Conservation (phyloP, 1,284 basidiomycete species). For the Uromyces viciae-fabae region DNA sequence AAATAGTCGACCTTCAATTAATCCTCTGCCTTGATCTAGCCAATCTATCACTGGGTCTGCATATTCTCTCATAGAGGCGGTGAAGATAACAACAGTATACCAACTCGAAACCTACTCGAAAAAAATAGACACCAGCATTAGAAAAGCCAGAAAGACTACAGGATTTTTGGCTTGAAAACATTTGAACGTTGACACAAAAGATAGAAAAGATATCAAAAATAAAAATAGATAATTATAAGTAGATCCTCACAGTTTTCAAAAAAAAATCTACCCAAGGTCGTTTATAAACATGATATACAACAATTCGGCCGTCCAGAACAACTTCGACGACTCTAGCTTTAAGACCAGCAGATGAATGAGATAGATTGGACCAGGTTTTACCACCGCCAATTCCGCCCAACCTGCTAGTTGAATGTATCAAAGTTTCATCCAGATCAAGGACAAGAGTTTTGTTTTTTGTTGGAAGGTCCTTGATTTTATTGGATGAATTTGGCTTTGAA, state of each 20-base stretch:
- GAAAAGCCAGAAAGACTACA: too few relatives aligned
- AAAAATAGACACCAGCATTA: slow-evolving; percentile 45
- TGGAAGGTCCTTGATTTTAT: background rate
- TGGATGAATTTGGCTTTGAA: background rate
- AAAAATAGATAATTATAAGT: slow-evolving; percentile 43
- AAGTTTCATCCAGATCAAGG: slow-evolving; percentile 92
- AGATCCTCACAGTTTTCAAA: slow-evolving; percentile 69
- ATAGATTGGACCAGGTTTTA: slow-evolving; percentile 46
- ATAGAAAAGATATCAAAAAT: slow-evolving; percentile 13
- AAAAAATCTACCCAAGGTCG: slow-evolving; percentile 95
- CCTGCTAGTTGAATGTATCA: slow-evolving; percentile 90
- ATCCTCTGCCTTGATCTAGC: slow-evolving; percentile 83
- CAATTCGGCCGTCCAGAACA: slow-evolving; percentile 78
- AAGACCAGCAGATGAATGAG: slow-evolving; percentile 55
- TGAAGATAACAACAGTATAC: slow-evolving; percentile 99
- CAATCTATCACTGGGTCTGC: slow-evolving; percentile 99
- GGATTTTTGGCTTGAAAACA: too few relatives aligned
- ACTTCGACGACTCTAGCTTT: slow-evolving; percentile 94
- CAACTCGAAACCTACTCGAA: slow-evolving; percentile 77
- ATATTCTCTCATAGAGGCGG: slow-evolving; percentile 97
- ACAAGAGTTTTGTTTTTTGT: slow-evolving; percentile 79
- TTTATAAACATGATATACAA: slow-evolving; percentile 97
- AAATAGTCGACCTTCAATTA: slow-evolving; percentile 82
- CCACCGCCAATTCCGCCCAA: slow-evolving; percentile 51
- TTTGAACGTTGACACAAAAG: background rate